Evolutionary conservation across 2,329 filamentous ascomycete species (phyloP).

Genomic region (Colletotrichum falcatum): DNA sequence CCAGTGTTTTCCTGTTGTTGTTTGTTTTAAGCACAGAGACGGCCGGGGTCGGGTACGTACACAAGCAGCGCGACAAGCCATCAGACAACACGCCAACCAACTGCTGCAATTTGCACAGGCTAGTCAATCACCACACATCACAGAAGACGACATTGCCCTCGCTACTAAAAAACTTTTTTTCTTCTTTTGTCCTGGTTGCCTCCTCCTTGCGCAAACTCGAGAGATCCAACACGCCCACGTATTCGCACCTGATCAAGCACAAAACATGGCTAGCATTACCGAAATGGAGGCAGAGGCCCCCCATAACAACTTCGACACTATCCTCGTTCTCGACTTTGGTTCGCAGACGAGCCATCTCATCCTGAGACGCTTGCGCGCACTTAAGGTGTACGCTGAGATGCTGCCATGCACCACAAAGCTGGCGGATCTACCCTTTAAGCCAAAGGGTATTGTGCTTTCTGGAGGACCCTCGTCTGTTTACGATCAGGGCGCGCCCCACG

Average conservation of each 20-base stretch:
- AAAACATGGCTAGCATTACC: slow-evolving; percentile 22
- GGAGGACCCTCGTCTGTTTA: slow-evolving; percentile 79
- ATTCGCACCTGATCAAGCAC: not conserved
- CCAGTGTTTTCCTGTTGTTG: slow-evolving; percentile 8
- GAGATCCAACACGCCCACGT: not conserved
- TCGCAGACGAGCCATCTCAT: slow-evolving; percentile 82
- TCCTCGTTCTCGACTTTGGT: slow-evolving; percentile 78
- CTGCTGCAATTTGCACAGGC: too few species aligned
- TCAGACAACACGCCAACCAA: too few species aligned
- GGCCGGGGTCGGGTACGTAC: slow-evolving; percentile 19
- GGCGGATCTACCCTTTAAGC: slow-evolving; percentile 80
- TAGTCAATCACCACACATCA: too few species aligned
- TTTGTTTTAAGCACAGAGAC: slow-evolving; percentile 5
- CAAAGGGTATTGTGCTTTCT: slow-evolving; percentile 79
- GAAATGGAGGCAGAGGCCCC: slow-evolving; percentile 46
- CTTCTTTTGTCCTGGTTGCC: not conserved
- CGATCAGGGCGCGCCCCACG: slow-evolving; percentile 77
- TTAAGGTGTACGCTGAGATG: slow-evolving; percentile 90
- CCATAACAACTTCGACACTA: slow-evolving; percentile 63
- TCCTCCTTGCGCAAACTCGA: slow-evolving; percentile 1
- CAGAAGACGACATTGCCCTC: too few species aligned
- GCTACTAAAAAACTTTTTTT: slow-evolving; percentile 19
- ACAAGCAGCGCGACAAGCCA: not conserved
- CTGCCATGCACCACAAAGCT: slow-evolving; percentile 88
- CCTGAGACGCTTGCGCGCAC: slow-evolving; percentile 77